phyloP scores from a whole-genome alignment of 2,329 filamentous ascomycete genomes.

The Juglanconis oblonga region DNA sequence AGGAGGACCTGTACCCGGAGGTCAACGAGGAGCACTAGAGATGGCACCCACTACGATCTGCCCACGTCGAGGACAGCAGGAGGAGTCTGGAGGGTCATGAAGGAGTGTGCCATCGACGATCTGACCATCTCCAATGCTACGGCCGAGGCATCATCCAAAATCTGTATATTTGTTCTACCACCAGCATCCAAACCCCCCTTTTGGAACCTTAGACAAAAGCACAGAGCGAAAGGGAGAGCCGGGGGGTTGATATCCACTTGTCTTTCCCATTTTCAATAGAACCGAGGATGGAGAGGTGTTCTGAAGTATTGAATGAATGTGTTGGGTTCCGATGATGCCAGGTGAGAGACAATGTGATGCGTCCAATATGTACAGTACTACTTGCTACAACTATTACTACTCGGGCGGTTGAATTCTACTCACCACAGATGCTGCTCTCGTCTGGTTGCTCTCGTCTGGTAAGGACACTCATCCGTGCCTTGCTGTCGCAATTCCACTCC shows the following conservation, averaged over 20 bases:
- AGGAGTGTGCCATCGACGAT: background rate
- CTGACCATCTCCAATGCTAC: background rate
- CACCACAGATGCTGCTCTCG: background rate
- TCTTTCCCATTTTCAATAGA: slow-evolving; percentile 1
- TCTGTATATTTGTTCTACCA: slow-evolving; percentile 18
- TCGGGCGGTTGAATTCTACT: background rate
- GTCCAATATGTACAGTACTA: background rate
- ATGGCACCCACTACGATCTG: background rate
- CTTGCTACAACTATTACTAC: background rate
- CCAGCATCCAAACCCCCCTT: background rate
- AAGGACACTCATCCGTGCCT: background rate
- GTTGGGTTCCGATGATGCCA: background rate
- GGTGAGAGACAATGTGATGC: background rate
- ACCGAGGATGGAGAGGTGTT: background rate
- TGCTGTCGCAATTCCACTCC: no score
- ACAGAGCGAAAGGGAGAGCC: background rate
- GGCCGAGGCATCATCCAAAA: background rate
- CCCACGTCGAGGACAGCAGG: background rate
- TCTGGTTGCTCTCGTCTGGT: background rate
- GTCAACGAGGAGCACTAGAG: slow-evolving; percentile 38
- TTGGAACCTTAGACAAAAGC: slow-evolving; percentile 9
- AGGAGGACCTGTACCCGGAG: slow-evolving; percentile 88
- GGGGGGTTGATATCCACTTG: slow-evolving; percentile 11
- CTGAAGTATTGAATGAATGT: background rate
- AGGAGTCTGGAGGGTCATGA: no score